A percentile compares a stretch with the other conserved stretches of the same genome.
Evolutionary conservation across 176 grass and related monocot genomes (phyloP).

Genomic region (Rhipidocladum racemiflorum): DNA sequence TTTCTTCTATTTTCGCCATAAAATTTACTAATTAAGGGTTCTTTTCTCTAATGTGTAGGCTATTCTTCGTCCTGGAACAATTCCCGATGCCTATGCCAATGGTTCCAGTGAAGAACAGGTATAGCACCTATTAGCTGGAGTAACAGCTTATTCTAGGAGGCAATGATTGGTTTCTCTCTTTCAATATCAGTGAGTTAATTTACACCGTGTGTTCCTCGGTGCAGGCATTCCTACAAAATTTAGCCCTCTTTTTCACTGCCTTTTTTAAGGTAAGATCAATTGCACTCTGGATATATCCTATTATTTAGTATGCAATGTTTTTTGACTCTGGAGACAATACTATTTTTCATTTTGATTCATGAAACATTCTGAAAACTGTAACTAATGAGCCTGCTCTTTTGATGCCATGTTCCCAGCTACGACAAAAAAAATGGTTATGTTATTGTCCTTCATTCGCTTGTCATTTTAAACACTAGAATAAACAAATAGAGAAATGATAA

Average conservation of each 20-base stretch:
- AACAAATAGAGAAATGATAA: neutral
- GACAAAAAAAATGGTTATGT: neutral
- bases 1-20: neutral
- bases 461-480: neutral
- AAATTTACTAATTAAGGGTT: neutral
- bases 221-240: constrained; percentile 98
- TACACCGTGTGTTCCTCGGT: neutral
- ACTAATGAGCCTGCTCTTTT: neutral
- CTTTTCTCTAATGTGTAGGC: constrained; percentile 47
- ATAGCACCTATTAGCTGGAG: neutral
- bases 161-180: neutral
- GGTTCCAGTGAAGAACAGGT: constrained; percentile 97
- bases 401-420: neutral
- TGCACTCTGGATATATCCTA: neutral
- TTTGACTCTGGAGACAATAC: neutral
- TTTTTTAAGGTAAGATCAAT: constrained; percentile 80
- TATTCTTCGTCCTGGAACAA: constrained; percentile 81
- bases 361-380: constrained; percentile 4
- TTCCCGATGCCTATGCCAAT: constrained; percentile 93
- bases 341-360: neutral
- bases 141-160: neutral
- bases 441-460: constrained; percentile 2
- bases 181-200: neutral
- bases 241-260: constrained; percentile 92
- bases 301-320: neutral